Evolutionary conservation across 768 basidiomycete species (phyloP).

Genomic region (Pisolithus tinctorius): DNA sequence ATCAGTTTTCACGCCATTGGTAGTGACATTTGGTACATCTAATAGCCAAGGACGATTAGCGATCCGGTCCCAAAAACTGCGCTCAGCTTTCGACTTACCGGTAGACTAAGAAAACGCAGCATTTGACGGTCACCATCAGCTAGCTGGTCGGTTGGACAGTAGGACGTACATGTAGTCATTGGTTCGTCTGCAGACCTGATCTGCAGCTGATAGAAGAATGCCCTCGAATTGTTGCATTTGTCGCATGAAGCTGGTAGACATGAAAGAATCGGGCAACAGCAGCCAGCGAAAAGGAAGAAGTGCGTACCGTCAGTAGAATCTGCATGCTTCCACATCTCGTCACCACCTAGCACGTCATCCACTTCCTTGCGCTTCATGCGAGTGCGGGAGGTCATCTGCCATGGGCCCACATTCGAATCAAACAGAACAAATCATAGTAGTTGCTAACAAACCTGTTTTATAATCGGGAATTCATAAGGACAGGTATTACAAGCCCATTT

Average conservation of each 20-base stretch:
- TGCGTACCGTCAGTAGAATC: constrained; percentile 80
- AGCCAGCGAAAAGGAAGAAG: background rate
- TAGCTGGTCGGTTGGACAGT: background rate
- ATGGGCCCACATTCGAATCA: background rate
- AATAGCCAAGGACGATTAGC: background rate
- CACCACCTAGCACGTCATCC: constrained; percentile 94
- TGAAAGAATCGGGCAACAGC: background rate
- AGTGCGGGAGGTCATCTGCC: constrained; percentile 86
- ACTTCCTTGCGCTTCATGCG: constrained; percentile 83
- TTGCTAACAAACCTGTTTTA: constrained; percentile 16
- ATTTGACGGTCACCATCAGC: background rate
- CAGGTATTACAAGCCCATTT: constrained; percentile 94
- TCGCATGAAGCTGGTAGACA: constrained; percentile 42
- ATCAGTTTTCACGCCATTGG: constrained; percentile 68
- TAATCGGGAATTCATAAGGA: constrained; percentile 74
- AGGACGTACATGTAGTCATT: constrained; percentile 50
- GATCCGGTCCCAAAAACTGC: background rate
- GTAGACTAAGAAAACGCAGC: constrained; percentile 40
- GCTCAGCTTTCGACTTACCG: constrained; percentile 33
- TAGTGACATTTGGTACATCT: constrained; percentile 60
- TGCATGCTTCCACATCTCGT: constrained; percentile 90
- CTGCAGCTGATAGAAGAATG: constrained; percentile 95
- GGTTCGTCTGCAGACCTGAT: constrained; percentile 92
- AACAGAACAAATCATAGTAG: background rate
- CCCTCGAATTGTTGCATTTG: constrained; percentile 80